Evolutionary conservation across 2,329 filamentous ascomycete genomes (phyloP), one percentile per base, ranked within the genome.

Genomic region (Cadophora malorum): DNA sequence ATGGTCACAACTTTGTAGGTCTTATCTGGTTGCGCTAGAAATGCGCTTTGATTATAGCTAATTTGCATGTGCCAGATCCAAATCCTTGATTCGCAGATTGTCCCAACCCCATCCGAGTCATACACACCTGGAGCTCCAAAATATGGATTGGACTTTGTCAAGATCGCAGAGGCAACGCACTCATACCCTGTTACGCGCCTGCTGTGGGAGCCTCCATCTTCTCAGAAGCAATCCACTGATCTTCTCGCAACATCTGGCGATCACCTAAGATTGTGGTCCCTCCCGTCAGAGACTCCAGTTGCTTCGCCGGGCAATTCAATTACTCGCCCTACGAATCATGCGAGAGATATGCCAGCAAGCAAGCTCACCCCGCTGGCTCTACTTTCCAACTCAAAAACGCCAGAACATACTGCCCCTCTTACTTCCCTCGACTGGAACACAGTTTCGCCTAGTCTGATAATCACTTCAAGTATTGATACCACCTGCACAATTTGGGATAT

Each of bases 401-500:
- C 96, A 4, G 96, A 99, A 77, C 96, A 99, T 78, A 99, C 96
- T 5, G 96, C 96, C 16, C 96, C 96, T 23, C 88, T 99, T 67
- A 99, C 96, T 1, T 97, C 94, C 19, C 85, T 99, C 58, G 96
- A 99, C 79, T 99, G 96, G 96, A 99, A 99, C 77, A 97, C 93
- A 1, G 91, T 99, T 63, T 97, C 94, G 28, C 96, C 96, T 0
- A 97, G 95, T 79, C 84, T 99, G 64, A 99, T 99, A 77, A 99
- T 99, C 76, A 99, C 96, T 0, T 97, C 94, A 3, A 98, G 94
- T 79, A 99, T 99, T 76, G 96, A 99, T 78, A 99, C 96, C 1
- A 99, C 96, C 6, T 99, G 96, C 81, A 99, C 96, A 4, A 99
- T 99, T 73, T 99, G 96, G 96, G 96, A 99, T 79, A 99, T 99